Evolutionary conservation across 805 yeast species (phyloP).

Genomic region (Jamesozyma hellenica): DNA sequence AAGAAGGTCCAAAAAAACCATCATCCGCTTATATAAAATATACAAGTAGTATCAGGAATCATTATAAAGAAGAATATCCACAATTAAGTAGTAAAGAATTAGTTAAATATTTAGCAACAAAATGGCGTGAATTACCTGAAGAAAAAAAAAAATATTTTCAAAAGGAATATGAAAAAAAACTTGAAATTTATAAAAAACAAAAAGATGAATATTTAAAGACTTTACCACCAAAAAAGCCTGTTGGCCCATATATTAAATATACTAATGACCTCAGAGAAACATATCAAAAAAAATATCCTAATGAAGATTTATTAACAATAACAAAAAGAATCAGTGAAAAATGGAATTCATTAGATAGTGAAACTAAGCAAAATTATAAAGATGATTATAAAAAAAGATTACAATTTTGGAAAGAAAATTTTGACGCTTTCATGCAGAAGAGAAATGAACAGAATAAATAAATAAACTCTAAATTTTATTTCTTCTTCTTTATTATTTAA

Average conservation of each 20-base stretch:
- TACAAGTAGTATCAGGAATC: slow-evolving; percentile 11
- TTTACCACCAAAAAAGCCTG: slow-evolving; percentile 25
- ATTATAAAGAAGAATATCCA: slow-evolving; percentile 14
- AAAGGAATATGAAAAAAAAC: slow-evolving; percentile 27
- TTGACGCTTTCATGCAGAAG: no score
- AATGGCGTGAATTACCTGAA: slow-evolving; percentile 68
- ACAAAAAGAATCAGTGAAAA: slow-evolving; percentile 17
- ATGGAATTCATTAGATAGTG: slow-evolving; percentile 18
- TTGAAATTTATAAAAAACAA: slow-evolving; percentile 10
- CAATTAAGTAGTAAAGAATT: slow-evolving; percentile 20
- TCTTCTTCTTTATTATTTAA: neutral
- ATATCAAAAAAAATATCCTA: slow-evolving; percentile 12
- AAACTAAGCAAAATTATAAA: slow-evolving; percentile 17
- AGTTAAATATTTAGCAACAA: slow-evolving; percentile 60
- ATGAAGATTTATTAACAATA: slow-evolving; percentile 11
- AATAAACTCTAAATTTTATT: neutral
- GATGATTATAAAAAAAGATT: slow-evolving; percentile 18
- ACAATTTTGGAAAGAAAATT: slow-evolving; percentile 4
- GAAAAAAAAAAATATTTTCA: slow-evolving; percentile 68
- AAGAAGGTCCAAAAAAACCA: slow-evolving; percentile 22
- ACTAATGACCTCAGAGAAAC: slow-evolving; percentile 14
- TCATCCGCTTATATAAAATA: slow-evolving; percentile 20
- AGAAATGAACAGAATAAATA: neutral
- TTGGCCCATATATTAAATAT: slow-evolving; percentile 21
- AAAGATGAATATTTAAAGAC: slow-evolving; percentile 6